Percentiles rank a stretch among this genome's conserved stretches.
Conservation (phyloP, 108 stramenopile species). For the Pseudonitzschia delicatissima region DNA sequence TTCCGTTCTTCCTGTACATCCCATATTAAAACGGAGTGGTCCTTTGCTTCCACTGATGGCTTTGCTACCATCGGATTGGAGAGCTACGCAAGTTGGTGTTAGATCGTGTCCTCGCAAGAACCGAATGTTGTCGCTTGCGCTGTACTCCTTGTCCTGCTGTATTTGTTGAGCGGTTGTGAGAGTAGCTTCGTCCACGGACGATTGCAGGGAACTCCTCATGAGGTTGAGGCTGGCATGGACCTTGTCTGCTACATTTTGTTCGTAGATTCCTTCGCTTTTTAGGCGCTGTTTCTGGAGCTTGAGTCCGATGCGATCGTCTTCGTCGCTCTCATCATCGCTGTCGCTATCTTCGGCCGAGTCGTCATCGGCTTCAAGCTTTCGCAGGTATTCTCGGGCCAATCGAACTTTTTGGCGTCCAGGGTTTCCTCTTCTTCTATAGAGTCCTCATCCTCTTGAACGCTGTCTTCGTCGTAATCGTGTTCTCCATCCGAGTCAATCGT, state of each 20-base stretch:
- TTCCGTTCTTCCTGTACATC: constrained; percentile 81
- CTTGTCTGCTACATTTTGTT: constrained; percentile 56
- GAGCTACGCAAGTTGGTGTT: constrained; percentile 85
- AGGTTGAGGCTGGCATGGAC: constrained; percentile 36
- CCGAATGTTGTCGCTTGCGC: constrained; percentile 42
- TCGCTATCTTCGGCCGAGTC: constrained; percentile 27
- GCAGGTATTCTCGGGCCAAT: constrained; percentile 77
- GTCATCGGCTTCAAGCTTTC: constrained; percentile 45
- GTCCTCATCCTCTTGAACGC: constrained; percentile 11
- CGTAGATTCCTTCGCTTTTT: constrained; percentile 60
- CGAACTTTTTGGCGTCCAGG: constrained; percentile 74
- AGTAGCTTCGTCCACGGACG: not conserved
- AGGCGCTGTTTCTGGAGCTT: constrained; percentile 60
- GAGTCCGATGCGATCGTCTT: constrained; percentile 35
- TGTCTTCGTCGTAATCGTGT: constrained; percentile 26
- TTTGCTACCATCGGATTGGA: constrained; percentile 49
- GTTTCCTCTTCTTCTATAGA: constrained; percentile 62
- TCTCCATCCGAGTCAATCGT: constrained; percentile 43
- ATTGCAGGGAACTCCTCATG: constrained; percentile 21
- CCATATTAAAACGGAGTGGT: constrained; percentile 90
- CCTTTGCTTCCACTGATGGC: constrained; percentile 93
- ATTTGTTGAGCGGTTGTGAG: not conserved
- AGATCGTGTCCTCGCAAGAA: constrained; percentile 76
- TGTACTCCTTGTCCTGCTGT: constrained; percentile 53
- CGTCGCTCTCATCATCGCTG: constrained; percentile 34